A percentile compares a stretch with the other conserved stretches of the same genome.
Evolutionary conservation across 1,139 yeast species (phyloP).

Genomic region (Protomyces inundatus): DNA sequence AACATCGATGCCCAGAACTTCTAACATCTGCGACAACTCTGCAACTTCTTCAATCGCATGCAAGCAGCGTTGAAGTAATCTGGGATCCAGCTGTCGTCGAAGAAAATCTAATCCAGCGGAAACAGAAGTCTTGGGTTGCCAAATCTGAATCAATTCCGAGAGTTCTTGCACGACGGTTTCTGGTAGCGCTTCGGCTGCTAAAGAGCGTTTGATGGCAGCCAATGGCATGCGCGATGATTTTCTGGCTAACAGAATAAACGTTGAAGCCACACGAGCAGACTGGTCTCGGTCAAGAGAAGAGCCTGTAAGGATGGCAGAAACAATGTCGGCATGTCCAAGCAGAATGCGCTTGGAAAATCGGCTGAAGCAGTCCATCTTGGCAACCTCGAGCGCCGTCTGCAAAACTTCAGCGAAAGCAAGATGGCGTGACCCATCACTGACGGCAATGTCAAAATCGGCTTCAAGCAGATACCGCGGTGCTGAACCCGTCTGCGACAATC

Average conservation of each 20-base stretch:
- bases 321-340: conserved; percentile 55
- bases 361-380: not conserved
- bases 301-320: conserved; percentile 42
- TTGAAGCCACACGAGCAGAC: not conserved
- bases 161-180: conserved; percentile 56
- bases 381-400: not conserved
- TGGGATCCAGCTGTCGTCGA: not conserved
- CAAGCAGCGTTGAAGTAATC: not conserved
- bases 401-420: not conserved
- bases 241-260: conserved; percentile 20
- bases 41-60: not conserved
- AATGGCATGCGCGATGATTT: conserved; percentile 35
- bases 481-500: conserved; percentile 52
- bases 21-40: not conserved
- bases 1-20: not conserved
- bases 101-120: not conserved
- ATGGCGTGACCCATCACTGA: conserved; percentile 47
- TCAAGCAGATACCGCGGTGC: conserved; percentile 76
- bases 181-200: conserved; percentile 46
- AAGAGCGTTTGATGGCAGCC: not conserved
- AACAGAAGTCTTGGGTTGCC: not conserved
- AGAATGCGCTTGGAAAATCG: conserved; percentile 72
- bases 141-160: conserved; percentile 62
- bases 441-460: conserved; percentile 74
- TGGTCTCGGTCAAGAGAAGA: conserved; percentile 31